Conservation (phyloP, 352 stramenopile genomes). For the Globisporangium paroecandrum region DNA sequence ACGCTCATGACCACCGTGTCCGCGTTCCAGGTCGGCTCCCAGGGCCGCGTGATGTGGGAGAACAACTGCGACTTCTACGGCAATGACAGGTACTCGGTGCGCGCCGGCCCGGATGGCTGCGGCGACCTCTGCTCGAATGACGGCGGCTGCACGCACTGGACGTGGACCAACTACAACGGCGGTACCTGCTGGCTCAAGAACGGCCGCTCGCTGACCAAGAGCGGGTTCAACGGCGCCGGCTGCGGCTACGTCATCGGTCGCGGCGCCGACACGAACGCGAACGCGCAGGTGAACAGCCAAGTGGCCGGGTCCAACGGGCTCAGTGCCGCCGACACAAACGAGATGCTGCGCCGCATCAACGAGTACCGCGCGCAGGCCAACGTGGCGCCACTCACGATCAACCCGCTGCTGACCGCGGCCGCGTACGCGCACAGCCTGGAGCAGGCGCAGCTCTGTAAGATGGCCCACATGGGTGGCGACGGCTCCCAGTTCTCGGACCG, state of each 20-base stretch:
- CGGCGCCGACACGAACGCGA: conserved; percentile 16
- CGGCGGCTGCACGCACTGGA: conserved; percentile 40
- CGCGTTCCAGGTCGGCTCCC: conserved; percentile 5
- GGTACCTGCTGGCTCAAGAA: conserved; percentile 64
- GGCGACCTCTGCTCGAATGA: conserved; percentile 25
- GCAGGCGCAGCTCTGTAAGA: conserved; percentile 33
- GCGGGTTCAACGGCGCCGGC: conserved; percentile 21
- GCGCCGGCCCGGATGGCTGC: conserved; percentile 6
- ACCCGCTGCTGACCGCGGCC: conserved; percentile 30
- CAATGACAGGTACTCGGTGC: conserved; percentile 18
- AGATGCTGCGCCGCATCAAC: conserved; percentile 57
- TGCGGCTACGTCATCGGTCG: conserved; percentile 41
- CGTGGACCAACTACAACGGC: conserved; percentile 46
- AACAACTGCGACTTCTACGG: conserved; percentile 47
- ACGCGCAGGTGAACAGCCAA: not conserved
- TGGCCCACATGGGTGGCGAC: conserved; percentile 39
- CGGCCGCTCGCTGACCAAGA: conserved; percentile 10
- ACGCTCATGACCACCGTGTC: not conserved
- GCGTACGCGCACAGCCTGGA: conserved; percentile 39
- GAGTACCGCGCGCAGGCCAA: conserved; percentile 38
- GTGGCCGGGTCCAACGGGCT: conserved; percentile 29
- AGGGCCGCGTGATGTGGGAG: conserved; percentile 40
- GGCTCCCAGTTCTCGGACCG: conserved; percentile 36
- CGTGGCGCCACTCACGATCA: conserved; percentile 34
- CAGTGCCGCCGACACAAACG: conserved; percentile 24